Evolutionary conservation across 306 rosid genomes (phyloP).

Genomic region (Oemleria cerasiformis): DNA sequence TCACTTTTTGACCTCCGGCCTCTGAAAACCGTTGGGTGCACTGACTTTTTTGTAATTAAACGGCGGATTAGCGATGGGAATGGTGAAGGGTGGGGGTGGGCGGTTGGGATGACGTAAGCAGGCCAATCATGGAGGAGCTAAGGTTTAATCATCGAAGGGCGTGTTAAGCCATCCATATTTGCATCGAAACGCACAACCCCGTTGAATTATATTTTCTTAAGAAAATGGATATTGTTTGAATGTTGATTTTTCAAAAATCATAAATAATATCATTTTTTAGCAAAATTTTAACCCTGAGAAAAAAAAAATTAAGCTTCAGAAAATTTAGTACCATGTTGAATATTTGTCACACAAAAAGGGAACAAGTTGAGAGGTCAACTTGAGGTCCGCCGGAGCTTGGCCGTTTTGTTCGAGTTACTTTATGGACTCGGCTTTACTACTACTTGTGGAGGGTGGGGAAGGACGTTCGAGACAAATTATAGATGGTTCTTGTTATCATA

Average conservation of each 20-base stretch:
- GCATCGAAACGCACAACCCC: slow-evolving; percentile 45
- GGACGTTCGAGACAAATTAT: too few relatives aligned
- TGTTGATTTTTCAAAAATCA: too few relatives aligned
- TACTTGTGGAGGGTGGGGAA: too few relatives aligned
- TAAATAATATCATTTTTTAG: too few relatives aligned
- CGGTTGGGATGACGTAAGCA: slow-evolving; percentile 28
- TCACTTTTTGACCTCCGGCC: neutral
- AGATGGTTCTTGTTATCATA: too few relatives aligned
- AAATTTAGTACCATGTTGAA: too few relatives aligned
- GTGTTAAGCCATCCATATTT: slow-evolving; percentile 34
- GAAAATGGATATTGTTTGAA: neutral
- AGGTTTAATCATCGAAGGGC: slow-evolving; percentile 42
- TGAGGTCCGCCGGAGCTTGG: neutral
- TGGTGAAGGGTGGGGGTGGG: neutral
- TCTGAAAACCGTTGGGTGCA: slow-evolving; percentile 21
- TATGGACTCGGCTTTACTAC: too few relatives aligned
- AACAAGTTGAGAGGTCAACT: neutral
- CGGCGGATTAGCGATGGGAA: neutral
- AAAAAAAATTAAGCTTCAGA: too few relatives aligned
- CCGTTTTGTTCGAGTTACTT: too few relatives aligned
- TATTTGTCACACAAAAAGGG: neutral
- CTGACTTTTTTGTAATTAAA: slow-evolving; percentile 35
- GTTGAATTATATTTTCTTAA: slow-evolving; percentile 5
- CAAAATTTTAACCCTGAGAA: too few relatives aligned
- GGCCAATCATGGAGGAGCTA: slow-evolving; percentile 40